Percentiles rank a stretch among this genome's conserved stretches.
These are phyloP conservation scores for Arachnopeziza araneosa DNA, from an alignment of 2,329 filamentous ascomycete species.

Conservation along the genomic window DNA sequence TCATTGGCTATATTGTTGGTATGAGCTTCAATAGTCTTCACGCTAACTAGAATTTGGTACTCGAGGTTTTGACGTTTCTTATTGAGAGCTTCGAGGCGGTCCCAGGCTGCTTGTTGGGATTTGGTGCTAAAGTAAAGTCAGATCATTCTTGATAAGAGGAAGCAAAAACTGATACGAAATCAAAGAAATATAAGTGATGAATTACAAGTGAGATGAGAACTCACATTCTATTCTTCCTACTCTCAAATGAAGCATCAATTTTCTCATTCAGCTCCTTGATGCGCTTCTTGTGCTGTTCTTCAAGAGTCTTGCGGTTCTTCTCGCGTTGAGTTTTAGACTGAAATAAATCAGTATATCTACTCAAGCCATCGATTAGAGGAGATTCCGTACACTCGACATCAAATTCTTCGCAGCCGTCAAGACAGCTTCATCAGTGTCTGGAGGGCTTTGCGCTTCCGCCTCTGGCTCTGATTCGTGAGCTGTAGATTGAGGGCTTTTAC, in stretches of 20 bases:
- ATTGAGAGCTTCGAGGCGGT: conserved; percentile 24
- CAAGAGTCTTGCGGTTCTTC: conserved; percentile 24
- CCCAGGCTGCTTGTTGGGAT: conserved; percentile 19
- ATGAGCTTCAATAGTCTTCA: conserved; percentile 21
- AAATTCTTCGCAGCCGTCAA: conserved; percentile 16
- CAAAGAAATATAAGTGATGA: background rate
- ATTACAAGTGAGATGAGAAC: conserved; percentile 4
- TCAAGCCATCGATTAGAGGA: background rate
- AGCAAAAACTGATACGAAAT: conserved; percentile 1
- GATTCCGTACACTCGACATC: conserved; percentile 12
- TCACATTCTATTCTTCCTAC: conserved; percentile 23
- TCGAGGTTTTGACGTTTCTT: conserved; percentile 25
- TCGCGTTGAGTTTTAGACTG: conserved; percentile 25
- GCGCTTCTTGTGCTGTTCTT: conserved; percentile 20
- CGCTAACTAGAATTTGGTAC: conserved; percentile 23
- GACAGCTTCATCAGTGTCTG: conserved; percentile 10
- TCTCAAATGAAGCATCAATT: conserved; percentile 21
- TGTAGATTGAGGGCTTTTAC: conserved; percentile 3
- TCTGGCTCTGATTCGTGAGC: conserved; percentile 8
- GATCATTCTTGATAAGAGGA: background rate
- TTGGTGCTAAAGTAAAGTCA: conserved; percentile 14
- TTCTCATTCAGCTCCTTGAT: conserved; percentile 20
- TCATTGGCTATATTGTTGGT: conserved; percentile 23
- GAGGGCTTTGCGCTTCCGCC: conserved; percentile 12
- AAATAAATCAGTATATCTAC: background rate